Percentiles rank a stretch among this genome's conserved stretches.
Conservation (phyloP, 139 green algal genomes). For the Mesotaenium endlicherianum region DNA sequence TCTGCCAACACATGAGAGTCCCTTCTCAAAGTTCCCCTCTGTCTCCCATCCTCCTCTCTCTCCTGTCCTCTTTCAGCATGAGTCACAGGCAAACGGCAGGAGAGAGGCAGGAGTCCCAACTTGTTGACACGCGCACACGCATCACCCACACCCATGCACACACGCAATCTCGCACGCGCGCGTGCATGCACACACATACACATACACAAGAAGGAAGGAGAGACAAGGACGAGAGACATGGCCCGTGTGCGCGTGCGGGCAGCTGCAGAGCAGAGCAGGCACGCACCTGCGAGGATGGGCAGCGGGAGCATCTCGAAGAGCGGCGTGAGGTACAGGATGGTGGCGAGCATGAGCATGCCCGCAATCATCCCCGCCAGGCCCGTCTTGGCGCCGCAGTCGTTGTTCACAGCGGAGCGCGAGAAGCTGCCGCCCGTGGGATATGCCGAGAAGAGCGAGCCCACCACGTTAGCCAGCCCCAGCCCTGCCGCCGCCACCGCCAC, state of each 20-base stretch:
- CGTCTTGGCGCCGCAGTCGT: conserved; percentile 61
- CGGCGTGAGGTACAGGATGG: conserved; percentile 44
- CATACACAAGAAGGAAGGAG: no score
- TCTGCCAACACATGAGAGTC: no score
- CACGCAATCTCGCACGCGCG: not conserved
- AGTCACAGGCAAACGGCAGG: no score
- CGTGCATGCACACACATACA: not conserved
- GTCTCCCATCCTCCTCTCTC: no score
- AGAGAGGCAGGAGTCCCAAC: no score
- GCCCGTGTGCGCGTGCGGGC: no score
- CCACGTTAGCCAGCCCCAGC: conserved; percentile 82
- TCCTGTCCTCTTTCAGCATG: no score
- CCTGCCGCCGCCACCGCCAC: no score
- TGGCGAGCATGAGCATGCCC: conserved; percentile 36
- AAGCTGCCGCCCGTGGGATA: conserved; percentile 83
- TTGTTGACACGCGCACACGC: not conserved
- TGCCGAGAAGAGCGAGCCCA: conserved; percentile 74
- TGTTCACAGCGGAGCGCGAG: conserved; percentile 78
- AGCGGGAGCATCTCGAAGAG: conserved; percentile 42
- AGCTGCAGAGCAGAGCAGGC: no score
- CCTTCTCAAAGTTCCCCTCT: no score
- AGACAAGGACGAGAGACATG: no score
- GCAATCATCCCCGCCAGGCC: conserved; percentile 62
- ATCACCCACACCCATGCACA: not conserved
- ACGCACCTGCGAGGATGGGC: conserved; percentile 19